phyloP scores from a whole-genome alignment of 2,329 filamentous ascomycete genomes.

The Lachnellula willkommii region DNA sequence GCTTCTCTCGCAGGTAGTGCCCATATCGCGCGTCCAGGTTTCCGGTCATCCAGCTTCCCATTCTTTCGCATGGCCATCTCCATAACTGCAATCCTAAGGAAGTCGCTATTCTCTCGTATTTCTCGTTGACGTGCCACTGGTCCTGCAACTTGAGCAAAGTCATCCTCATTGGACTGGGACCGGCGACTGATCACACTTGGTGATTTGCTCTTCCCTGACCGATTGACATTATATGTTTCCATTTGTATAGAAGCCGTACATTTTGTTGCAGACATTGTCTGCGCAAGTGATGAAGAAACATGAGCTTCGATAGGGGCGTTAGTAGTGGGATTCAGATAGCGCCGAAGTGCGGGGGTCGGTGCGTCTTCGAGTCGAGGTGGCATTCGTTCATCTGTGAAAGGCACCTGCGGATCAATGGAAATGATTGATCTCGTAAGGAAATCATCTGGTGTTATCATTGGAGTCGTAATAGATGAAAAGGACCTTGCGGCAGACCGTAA shows the following conservation, averaged over 20 bases:
- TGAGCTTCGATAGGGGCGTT: slow-evolving; percentile 41
- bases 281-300: slow-evolving; percentile 31
- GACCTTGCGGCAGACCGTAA: slow-evolving; percentile 58
- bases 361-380: slow-evolving; percentile 58
- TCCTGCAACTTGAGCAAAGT: slow-evolving; percentile 33
- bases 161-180: slow-evolving; percentile 27
- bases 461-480: slow-evolving; percentile 56
- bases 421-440: slow-evolving; percentile 63
- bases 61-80: slow-evolving; percentile 66
- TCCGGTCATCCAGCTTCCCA: slow-evolving; percentile 61
- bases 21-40: slow-evolving; percentile 63
- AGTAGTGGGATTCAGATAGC: slow-evolving; percentile 62
- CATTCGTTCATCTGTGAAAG: slow-evolving; percentile 62
- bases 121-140: slow-evolving; percentile 56
- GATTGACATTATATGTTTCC: slow-evolving; percentile 56
- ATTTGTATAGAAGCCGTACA: slow-evolving; percentile 67
- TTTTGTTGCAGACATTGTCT: slow-evolving; percentile 34
- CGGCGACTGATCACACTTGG: slow-evolving; percentile 27
- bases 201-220: slow-evolving; percentile 36
- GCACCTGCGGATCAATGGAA: slow-evolving; percentile 60
- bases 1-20: slow-evolving; percentile 60
- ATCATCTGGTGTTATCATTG: slow-evolving; percentile 61
- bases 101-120: slow-evolving; percentile 65
- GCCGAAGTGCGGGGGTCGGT: slow-evolving; percentile 59
- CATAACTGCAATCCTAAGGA: slow-evolving; percentile 66